These are phyloP conservation scores for Pseudogymnoascus sp. DNA, from an alignment of 2,329 filamentous ascomycete species.

Conservation along the genomic window DNA sequence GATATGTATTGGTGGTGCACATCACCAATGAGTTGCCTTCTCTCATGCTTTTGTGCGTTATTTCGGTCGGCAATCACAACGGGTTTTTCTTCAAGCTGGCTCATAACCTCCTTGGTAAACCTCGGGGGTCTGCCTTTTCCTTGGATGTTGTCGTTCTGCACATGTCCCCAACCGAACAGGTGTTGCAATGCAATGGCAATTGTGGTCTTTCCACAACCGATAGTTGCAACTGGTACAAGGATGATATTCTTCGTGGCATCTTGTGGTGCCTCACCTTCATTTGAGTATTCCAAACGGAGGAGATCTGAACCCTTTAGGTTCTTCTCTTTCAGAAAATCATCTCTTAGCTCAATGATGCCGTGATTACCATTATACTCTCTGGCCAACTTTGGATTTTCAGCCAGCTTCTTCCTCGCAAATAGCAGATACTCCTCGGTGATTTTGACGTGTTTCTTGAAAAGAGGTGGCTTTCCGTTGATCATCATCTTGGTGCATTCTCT, in stretches of 20 bases:
- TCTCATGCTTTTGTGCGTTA: conserved; percentile 83
- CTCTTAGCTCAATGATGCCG: conserved; percentile 83
- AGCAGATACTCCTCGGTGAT: conserved; percentile 88
- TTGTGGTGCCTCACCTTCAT: conserved; percentile 40
- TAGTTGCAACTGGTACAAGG: conserved; percentile 83
- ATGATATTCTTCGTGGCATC: conserved; percentile 63
- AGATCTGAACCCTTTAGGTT: conserved; percentile 85
- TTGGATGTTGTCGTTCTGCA: conserved; percentile 94
- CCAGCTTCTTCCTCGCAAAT: conserved; percentile 70
- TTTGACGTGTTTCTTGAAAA: conserved; percentile 75
- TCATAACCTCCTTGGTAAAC: conserved; percentile 66
- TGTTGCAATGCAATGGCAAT: conserved; percentile 73
- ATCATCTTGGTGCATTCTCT: conserved; percentile 90
- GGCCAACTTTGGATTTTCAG: conserved; percentile 58
- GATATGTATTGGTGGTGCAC: conserved; percentile 54
- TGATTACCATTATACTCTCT: conserved; percentile 79
- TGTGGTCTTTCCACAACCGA: conserved; percentile 96
- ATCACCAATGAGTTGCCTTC: conserved; percentile 79
- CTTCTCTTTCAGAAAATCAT: conserved; percentile 78
- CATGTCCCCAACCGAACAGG: conserved; percentile 84
- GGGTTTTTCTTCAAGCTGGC: conserved; percentile 54
- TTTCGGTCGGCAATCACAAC: conserved; percentile 90
- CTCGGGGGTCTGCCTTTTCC: conserved; percentile 68
- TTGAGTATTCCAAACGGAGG: conserved; percentile 63
- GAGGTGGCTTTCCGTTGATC: conserved; percentile 67